Conservation (phyloP, 345 rosid species). For the Balakata baccata region DNA sequence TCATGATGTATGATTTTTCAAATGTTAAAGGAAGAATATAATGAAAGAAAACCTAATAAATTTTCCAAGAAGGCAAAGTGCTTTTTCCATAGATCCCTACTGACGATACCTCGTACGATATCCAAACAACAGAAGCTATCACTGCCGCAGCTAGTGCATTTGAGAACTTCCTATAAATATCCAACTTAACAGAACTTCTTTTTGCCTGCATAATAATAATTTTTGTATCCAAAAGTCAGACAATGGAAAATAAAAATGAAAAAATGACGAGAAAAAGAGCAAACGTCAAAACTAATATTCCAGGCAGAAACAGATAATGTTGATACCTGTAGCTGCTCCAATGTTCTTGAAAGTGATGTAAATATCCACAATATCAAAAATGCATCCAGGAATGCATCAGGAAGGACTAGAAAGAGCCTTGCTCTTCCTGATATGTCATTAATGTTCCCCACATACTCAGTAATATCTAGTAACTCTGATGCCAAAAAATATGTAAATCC, state of each 20-base stretch:
- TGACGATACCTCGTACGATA: conserved; percentile 70
- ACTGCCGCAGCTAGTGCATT: conserved; percentile 80
- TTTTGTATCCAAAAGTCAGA: conserved; percentile 5
- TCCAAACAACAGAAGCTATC: conserved; percentile 87
- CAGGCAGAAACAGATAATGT: background rate
- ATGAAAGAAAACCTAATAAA: background rate
- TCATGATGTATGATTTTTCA: background rate
- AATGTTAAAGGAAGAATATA: background rate
- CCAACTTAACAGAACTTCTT: conserved; percentile 79
- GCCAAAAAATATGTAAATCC: conserved; percentile 89
- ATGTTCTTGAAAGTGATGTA: conserved; percentile 76
- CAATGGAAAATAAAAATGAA: background rate
- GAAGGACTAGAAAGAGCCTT: conserved; percentile 78
- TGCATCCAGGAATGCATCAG: conserved; percentile 91
- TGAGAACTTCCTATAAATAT: conserved; percentile 89
- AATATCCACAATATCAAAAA: conserved; percentile 94
- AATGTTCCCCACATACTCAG: conserved; percentile 84
- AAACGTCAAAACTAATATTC: background rate
- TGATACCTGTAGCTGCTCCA: conserved; percentile 83
- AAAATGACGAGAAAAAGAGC: background rate
- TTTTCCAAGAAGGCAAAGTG: background rate
- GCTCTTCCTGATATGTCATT: conserved; percentile 90
- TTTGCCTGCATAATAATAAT: conserved; percentile 47
- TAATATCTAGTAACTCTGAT: conserved; percentile 76
- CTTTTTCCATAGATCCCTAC: background rate